A percentile compares a stretch with the other conserved stretches of the same genome.
phyloP scores from a whole-genome alignment of 2,329 filamentous ascomycete species.

The Neopestalotiopsis sp. region DNA sequence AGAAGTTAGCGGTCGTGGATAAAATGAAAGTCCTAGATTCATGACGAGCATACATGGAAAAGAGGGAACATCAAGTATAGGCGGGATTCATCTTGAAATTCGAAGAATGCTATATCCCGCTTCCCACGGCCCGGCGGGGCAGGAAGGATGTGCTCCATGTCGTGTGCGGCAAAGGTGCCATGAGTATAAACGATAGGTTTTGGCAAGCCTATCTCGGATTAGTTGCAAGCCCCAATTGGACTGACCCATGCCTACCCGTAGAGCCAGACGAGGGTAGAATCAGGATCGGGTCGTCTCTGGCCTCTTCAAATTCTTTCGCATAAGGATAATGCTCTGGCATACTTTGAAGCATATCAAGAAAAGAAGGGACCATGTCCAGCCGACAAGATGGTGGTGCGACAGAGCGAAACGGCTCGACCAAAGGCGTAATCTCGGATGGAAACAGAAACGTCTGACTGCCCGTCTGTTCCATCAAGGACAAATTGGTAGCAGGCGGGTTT shows the following conservation, averaged over 20 bases:
- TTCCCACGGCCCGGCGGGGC: background rate
- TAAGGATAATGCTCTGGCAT: slow-evolving; percentile 24
- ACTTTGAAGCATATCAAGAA: slow-evolving; percentile 28
- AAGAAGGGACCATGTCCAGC: slow-evolving; percentile 22
- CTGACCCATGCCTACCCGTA: slow-evolving; percentile 24
- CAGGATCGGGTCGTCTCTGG: slow-evolving; percentile 26
- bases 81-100: slow-evolving; percentile 23
- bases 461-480: slow-evolving; percentile 27
- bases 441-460: slow-evolving; percentile 25
- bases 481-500: slow-evolving; percentile 25
- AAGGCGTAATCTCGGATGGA: slow-evolving; percentile 23
- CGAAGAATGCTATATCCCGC: background rate
- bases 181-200: slow-evolving; percentile 23
- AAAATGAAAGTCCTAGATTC: background rate
- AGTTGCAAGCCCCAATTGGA: background rate
- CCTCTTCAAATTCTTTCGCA: slow-evolving; percentile 27
- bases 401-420: slow-evolving; percentile 20
- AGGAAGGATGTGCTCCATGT: slow-evolving; percentile 21
- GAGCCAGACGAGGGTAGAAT: slow-evolving; percentile 33
- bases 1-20: background rate
- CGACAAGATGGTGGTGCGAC: slow-evolving; percentile 6
- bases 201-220: slow-evolving; percentile 18
- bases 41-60: slow-evolving; percentile 26
- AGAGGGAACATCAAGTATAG: slow-evolving; percentile 29
- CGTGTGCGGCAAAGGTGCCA: slow-evolving; percentile 6